Conservation (phyloP, 2,329 filamentous ascomycete genomes). For the Pestalotiopsis sp. region DNA sequence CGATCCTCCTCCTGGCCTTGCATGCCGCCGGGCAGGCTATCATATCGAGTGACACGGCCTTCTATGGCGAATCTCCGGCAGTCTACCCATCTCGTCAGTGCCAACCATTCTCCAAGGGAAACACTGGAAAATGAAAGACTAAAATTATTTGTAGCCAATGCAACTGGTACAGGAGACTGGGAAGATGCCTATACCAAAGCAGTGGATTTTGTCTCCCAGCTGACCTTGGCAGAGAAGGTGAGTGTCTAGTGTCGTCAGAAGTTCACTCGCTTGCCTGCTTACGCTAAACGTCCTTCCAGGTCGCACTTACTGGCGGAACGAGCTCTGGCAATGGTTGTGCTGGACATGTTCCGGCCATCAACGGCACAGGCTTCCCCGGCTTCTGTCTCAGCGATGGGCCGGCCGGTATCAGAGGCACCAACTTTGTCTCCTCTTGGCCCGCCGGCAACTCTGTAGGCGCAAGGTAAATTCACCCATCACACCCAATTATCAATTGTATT, state of each 20-base stretch:
- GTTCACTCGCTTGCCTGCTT: not conserved
- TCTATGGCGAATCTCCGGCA: not conserved
- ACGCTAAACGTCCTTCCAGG: not conserved
- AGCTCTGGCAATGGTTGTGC: constrained; percentile 33
- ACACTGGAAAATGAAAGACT: not conserved
- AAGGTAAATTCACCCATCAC: constrained; percentile 22
- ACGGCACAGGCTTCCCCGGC: constrained; percentile 38
- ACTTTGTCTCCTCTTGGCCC: constrained; percentile 42
- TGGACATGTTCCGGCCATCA: constrained; percentile 39
- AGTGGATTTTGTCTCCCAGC: constrained; percentile 1
- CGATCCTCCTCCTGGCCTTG: not conserved
- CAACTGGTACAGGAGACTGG: not conserved
- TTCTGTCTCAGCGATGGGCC: constrained; percentile 38
- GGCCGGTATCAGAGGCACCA: constrained; percentile 31
- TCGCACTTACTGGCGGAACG: constrained; percentile 3
- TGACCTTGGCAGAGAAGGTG: constrained; percentile 10
- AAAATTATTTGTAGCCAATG: not conserved
- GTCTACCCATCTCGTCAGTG: constrained; percentile 3
- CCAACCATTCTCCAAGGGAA: not conserved
- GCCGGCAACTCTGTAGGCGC: constrained; percentile 61
- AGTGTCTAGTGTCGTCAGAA: not conserved
- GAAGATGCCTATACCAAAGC: constrained; percentile 7
- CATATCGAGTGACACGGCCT: not conserved
- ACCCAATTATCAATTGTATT: not conserved
- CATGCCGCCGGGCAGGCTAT: not conserved